These are phyloP conservation scores for Cyberlindnera americana DNA, from an alignment of 805 yeast species.

Conservation along the genomic window DNA sequence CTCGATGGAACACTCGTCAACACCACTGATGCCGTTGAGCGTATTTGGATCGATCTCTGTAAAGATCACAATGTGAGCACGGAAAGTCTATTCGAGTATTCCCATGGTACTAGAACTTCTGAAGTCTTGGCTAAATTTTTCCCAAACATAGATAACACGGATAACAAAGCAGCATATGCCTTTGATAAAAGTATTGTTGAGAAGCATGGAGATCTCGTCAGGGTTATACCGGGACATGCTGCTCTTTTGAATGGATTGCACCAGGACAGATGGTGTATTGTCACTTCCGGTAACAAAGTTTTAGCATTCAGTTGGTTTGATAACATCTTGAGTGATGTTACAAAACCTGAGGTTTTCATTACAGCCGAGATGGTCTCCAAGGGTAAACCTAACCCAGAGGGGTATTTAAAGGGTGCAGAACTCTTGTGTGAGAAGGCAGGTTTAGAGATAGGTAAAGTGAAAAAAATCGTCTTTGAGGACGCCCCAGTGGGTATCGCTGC, in stretches of 20 bases:
- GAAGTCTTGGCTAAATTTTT: conserved; percentile 73
- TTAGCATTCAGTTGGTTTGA: conserved; percentile 79
- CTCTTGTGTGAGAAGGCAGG: conserved; percentile 43
- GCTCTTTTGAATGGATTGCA: conserved; percentile 55
- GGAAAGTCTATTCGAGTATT: conserved; percentile 30
- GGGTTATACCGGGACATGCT: conserved; percentile 73
- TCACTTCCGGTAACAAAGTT: conserved; percentile 76
- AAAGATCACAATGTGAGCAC: conserved; percentile 66
- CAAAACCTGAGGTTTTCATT: conserved; percentile 70
- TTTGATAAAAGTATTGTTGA: conserved; percentile 56
- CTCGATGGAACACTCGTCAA: conserved; percentile 85
- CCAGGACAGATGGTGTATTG: conserved; percentile 70
- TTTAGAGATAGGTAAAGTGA: conserved; percentile 34
- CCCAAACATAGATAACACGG: conserved; percentile 67
- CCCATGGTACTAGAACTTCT: conserved; percentile 79
- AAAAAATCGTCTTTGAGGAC: conserved; percentile 74
- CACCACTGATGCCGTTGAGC: conserved; percentile 79
- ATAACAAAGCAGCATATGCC: conserved; percentile 64
- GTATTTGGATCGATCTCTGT: conserved; percentile 76
- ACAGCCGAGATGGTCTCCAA: conserved; percentile 76
- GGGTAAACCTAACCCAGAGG: conserved; percentile 89
- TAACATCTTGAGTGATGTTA: conserved; percentile 47
- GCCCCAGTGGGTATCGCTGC: conserved; percentile 90
- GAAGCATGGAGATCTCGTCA: conserved; percentile 68
- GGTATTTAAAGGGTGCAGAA: conserved; percentile 46